Percentiles rank a stretch among this genome's conserved stretches.
phyloP scores from a whole-genome alignment of 345 rosid genomes.

The Erodium maritimum region DNA sequence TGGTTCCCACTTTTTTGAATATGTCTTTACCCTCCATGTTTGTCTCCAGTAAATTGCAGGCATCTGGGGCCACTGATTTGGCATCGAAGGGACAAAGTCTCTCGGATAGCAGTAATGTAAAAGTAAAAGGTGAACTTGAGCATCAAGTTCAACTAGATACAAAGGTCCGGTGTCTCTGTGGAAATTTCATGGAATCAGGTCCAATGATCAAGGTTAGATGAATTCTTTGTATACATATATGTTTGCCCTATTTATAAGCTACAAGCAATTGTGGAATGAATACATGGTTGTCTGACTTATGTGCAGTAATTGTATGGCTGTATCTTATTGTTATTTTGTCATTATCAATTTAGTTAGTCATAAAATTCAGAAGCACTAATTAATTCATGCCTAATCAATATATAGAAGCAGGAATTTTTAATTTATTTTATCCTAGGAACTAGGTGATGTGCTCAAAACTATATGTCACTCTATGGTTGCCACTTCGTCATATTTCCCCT shows the following conservation, averaged over 20 bases:
- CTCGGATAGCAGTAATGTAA: constrained; percentile 52
- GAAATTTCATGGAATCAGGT: constrained; percentile 58
- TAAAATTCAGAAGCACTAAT: not conserved
- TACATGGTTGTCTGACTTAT: not conserved
- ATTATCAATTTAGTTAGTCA: not conserved
- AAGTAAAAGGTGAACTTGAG: constrained; percentile 54
- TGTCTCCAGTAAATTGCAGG: constrained; percentile 77
- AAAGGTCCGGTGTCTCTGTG: constrained; percentile 89
- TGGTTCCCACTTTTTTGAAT: constrained; percentile 2
- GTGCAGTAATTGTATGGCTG: not conserved
- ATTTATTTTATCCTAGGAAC: not conserved
- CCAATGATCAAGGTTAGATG: constrained; percentile 60
- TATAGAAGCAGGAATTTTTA: not conserved
- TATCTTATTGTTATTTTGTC: not conserved
- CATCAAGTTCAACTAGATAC: constrained; percentile 37
- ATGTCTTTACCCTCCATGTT: not conserved
- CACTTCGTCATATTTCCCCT: too few species aligned
- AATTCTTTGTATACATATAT: not conserved
- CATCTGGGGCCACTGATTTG: constrained; percentile 74
- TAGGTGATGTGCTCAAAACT: not conserved
- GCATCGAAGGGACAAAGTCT: constrained; percentile 68
- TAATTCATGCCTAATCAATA: not conserved
- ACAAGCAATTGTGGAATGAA: not conserved
- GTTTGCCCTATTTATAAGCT: not conserved
- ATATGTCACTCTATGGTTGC: too few species aligned